phyloP scores from a whole-genome alignment of 805 yeast genomes.

The Candida quercuum region DNA sequence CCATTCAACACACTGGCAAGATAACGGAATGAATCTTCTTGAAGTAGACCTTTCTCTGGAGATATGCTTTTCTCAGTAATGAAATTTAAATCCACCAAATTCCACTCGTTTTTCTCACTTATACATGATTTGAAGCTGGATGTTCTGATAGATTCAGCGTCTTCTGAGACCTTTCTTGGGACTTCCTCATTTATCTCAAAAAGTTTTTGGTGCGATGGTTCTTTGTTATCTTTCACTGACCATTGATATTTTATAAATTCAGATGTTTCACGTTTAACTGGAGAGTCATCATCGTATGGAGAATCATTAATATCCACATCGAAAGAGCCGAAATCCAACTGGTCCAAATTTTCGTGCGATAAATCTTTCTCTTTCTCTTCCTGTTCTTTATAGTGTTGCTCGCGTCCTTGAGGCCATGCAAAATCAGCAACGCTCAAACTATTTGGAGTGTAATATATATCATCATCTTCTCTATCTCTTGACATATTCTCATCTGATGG shows the following conservation, averaged over 20 bases:
- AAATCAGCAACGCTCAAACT: constrained; percentile 9
- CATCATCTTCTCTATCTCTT: constrained; percentile 7
- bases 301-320: constrained; percentile 3
- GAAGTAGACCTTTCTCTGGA: constrained; percentile 10
- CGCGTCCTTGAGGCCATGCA: neutral
- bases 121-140: constrained; percentile 21
- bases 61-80: neutral
- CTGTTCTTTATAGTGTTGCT: neutral
- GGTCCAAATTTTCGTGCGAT: neutral
- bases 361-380: constrained; percentile 1
- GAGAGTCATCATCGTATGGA: constrained; percentile 1
- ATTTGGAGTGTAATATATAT: constrained; percentile 21
- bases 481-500: constrained; percentile 8
- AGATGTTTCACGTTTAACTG: constrained; percentile 1
- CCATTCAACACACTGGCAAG: constrained; percentile 32
- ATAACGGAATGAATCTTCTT: constrained; percentile 40
- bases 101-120: constrained; percentile 5
- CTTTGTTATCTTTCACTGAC: neutral
- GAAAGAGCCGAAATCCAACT: constrained; percentile 1
- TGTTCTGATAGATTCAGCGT: constrained; percentile 3
- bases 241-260: neutral
- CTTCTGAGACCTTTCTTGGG: too few species aligned
- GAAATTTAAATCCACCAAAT: neutral
- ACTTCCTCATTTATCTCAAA: too few species aligned
- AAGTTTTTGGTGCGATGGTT: too few species aligned